Evolutionary conservation across 768 basidiomycete genomes (phyloP).

Genomic region (Austroboletus eburneus): DNA sequence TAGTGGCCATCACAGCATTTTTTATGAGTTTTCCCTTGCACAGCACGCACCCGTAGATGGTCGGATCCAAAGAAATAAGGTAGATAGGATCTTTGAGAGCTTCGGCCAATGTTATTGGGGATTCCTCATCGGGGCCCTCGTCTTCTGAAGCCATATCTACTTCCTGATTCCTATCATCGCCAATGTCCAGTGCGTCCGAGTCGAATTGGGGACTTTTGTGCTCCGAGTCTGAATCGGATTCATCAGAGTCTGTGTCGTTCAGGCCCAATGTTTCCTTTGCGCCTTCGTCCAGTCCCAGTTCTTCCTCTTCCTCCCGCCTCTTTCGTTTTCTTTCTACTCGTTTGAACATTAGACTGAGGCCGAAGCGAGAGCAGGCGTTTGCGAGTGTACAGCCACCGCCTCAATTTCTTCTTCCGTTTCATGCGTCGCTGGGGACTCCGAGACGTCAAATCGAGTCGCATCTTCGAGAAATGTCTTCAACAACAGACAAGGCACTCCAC

Average conservation of each 20-base stretch:
- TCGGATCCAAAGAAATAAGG: conserved; percentile 50
- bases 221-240: conserved; percentile 50
- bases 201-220: conserved; percentile 30
- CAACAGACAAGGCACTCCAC: conserved; percentile 1
- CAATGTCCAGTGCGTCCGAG: conserved; percentile 17
- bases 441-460: conserved; percentile 14
- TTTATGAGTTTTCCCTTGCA: conserved; percentile 77
- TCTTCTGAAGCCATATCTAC: conserved; percentile 24
- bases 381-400: conserved; percentile 23
- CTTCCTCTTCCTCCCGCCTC: conserved; percentile 60
- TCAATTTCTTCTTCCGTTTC: conserved; percentile 23
- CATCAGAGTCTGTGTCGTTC: conserved; percentile 73
- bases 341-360: conserved; percentile 59
- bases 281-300: conserved; percentile 60
- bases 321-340: conserved; percentile 64
- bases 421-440: conserved; percentile 24
- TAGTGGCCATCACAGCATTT: conserved; percentile 46
- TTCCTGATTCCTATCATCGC: conserved; percentile 24
- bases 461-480: conserved; percentile 9
- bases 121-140: conserved; percentile 30
- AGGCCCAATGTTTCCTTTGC: conserved; percentile 61
- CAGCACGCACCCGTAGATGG: conserved; percentile 55
- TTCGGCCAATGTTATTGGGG: conserved; percentile 51
- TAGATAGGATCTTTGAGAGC: conserved; percentile 65
- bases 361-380: not conserved